These are phyloP conservation scores for Aspergillus fijiensis DNA, from an alignment of 2,329 filamentous ascomycete genomes.

Conservation along the genomic window DNA sequence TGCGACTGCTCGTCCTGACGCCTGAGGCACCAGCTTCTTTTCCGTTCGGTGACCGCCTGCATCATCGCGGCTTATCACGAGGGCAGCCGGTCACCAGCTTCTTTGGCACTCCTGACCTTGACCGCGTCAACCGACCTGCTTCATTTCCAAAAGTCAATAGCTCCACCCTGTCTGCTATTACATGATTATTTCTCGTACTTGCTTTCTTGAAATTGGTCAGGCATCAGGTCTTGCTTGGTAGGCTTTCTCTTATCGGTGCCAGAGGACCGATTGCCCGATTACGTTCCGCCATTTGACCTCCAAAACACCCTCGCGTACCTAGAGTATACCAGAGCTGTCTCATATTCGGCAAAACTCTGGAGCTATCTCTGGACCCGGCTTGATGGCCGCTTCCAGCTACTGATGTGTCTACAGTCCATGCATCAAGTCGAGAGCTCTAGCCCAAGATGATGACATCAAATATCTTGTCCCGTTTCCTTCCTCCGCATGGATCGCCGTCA, in stretches of 20 bases:
- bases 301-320: not conserved
- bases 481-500: slow-evolving; percentile 50
- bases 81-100: slow-evolving; percentile 9
- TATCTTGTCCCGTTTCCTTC: slow-evolving; percentile 46
- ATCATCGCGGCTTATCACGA: slow-evolving; percentile 20
- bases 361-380: slow-evolving; percentile 13
- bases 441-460: slow-evolving; percentile 45
- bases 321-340: not conserved
- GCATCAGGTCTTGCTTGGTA: not conserved
- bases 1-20: not conserved
- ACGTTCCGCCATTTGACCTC: not conserved
- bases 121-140: slow-evolving; percentile 6
- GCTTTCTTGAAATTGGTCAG: not conserved
- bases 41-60: slow-evolving; percentile 15
- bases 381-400: slow-evolving; percentile 12
- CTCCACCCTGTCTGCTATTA: not conserved
- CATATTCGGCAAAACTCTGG: slow-evolving; percentile 14
- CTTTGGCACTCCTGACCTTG: slow-evolving; percentile 1
- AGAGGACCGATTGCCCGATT: not conserved
- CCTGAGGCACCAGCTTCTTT: slow-evolving; percentile 15
- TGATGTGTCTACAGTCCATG: slow-evolving; percentile 11
- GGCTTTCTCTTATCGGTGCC: not conserved
- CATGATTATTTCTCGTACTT: not conserved
- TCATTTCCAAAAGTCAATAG: not conserved
- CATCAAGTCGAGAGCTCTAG: slow-evolving; percentile 7